Evolutionary conservation across 352 stramenopile species (phyloP), one percentile per base, ranked within the genome.

Genomic region (Pythium plurisporium): DNA sequence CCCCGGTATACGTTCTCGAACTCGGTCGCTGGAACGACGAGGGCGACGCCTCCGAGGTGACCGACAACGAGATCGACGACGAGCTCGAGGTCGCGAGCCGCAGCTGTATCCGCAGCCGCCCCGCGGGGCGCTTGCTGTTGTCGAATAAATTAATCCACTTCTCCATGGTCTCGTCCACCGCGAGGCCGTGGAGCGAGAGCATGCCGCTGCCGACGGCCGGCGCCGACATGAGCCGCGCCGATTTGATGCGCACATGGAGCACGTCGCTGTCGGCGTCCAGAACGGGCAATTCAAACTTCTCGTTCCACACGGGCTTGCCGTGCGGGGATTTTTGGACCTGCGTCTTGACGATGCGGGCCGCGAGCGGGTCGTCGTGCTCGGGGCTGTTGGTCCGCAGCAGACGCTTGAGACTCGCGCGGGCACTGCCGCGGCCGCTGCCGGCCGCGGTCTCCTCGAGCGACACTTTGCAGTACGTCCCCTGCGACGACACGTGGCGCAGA

Each of bases 201-300:
- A 67, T 71, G 34, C 73, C 86, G 0, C 72, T 68, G 14, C 82
- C 82, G 26, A 91, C 73, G 4, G 74, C 58, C 0, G 72, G 67
- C 4, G 76, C 75, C 36, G 79, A 75, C 76, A 91, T 84, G 45
- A 91, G 67, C 30, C 77, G 68, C 19, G 78, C 79, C 23, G 64
- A 84, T 70, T 89, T 89, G 51, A 91, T 72, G 37, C 82, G 82
- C 52, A 91, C 75, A 41, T 69, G 87, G 54, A 91, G 65, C 51
- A 87, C 55, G 40, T 89, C 79, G 45, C 61, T 46, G 5, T 52
- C 48, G 15, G 70, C 44, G 51, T 89, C 73, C 11, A 74, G 42
- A 4, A 84, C 66, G 2, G 76, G 65, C 37, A 90, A 75, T 44
- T 89, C 82, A 47, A 89, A 89, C 55, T 84, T 89, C 46, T 91